Evolutionary conservation across 129 eudicot genomes (phyloP), one percentile per base, ranked within the genome.

Genomic region (Pulicaria dysenterica): DNA sequence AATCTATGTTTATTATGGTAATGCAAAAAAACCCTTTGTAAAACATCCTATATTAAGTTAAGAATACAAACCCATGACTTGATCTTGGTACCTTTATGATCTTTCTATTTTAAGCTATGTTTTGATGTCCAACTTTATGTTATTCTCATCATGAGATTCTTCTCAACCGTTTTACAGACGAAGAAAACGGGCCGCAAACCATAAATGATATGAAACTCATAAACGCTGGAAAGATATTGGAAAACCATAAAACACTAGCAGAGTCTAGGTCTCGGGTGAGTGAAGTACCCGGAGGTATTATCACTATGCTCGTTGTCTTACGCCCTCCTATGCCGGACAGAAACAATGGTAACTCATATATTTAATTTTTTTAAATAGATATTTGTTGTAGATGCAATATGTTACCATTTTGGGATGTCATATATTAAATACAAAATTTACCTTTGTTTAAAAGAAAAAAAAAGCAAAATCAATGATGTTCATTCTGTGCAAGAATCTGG

Each of bases 211-310:
- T 88, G 82, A 88, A 88, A 82, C 91, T 88, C 31, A 88, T 88
- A 24, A 88, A 85, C 73, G 95, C 91, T 2, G 95, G 91, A 73
- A 88, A 77, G 83, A 88, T 88, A 68, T 77, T 88, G 73, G 95
- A 88, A 65, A 83, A 88, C 44, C 81, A 85, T 77, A 85, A 73
- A 79, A 85, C 95, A 50, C 88, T 88, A 54, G 82, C 71, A 0
- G 91, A 85, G 74, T 88, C 91, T 11, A 83, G 91, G 77, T 69
- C 88, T 59, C 95, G 79, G 16, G 84, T 88, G 73, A 79, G 86
- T 70, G 95, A 88, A 83, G 83, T 88, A 66, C 87, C 91, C 6
- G 88, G 91, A 68, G 88, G 85, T 48, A 78, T 83, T 70, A 88
- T 88, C 71, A 88, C 95, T 16, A 88, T 88, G 95, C 91, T 62